Base-by-base conservation (phyloP, 1,139 yeast genomes). In the Pichia terricola region DNA sequence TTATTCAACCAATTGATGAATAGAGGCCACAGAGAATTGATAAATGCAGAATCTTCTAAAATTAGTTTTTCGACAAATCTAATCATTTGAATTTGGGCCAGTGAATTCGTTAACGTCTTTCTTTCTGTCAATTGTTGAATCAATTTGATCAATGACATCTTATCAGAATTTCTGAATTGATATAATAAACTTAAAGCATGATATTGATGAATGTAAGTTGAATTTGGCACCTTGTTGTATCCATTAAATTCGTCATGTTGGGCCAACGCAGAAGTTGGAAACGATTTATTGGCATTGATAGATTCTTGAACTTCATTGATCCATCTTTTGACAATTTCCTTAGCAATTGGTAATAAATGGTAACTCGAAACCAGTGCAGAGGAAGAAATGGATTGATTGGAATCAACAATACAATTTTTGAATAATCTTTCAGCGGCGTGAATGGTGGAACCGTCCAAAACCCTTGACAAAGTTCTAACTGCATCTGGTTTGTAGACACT, bases 361-460 rank as follows among this genome's bases (percentile, higher is more conserved):
- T 91, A 91, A 5, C 95, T 81, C 32, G 95, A 81, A 47, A 87
- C 85, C 55, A 91, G 73, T 1, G 97, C 96, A 22, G 99, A 96
- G 3, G 95, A 81, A 5, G 95, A 80, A 45, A 88, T 82, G 41
- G 83, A 73, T 31, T 96, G 95, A 60, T 88, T 85, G 59, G 76
- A 80, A 67, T 87, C 96, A 47, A 91, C 96, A 56, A 94, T 82
- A 35, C 96, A 89, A 54, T 88, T 87, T 61, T 86, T 88, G 75
- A 89, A 82, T 54, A 87, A 72, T 60, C 99, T 77, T 68, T 91
- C 99, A 44, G 95, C 87, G 33, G 95, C 88, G 54, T 88, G 91
- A 37, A 94, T 95, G 8, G 95, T 89, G 40, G 95, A 77, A 34
- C 89, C 84, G 62, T 91, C 98, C 60, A 94, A 75, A 39, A 91